These are phyloP conservation scores for Rhodotorula diobovata DNA, from an alignment of 768 basidiomycete genomes.

Conservation along the genomic window DNA sequence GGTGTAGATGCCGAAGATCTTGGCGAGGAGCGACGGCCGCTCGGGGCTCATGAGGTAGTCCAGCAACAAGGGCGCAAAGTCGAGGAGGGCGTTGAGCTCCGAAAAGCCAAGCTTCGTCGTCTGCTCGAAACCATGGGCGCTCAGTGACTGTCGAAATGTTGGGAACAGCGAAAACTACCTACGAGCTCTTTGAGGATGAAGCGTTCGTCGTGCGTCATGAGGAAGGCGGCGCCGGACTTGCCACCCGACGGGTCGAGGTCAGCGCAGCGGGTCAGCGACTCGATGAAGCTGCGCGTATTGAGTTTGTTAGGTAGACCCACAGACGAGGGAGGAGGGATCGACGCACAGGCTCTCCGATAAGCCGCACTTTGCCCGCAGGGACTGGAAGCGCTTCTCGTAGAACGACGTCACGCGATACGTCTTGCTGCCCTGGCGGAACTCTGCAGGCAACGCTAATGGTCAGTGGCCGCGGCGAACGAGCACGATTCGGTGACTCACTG, in stretches of 20 bases:
- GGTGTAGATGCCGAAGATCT: slow-evolving; percentile 94
- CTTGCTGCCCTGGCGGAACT: slow-evolving; percentile 23
- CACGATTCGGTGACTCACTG: slow-evolving; percentile 9
- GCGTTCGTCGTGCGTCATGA: slow-evolving; percentile 91
- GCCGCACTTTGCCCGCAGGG: slow-evolving; percentile 79
- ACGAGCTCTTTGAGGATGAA: slow-evolving; percentile 97
- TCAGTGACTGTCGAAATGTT: slow-evolving; percentile 75
- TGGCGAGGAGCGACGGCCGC: slow-evolving; percentile 91
- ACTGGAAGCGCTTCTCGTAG: slow-evolving; percentile 82
- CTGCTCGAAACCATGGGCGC: slow-evolving; percentile 53
- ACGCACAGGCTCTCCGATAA: slow-evolving; percentile 22
- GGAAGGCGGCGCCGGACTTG: slow-evolving; percentile 90
- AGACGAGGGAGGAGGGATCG: neutral
- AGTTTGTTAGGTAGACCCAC: neutral
- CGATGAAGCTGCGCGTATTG: slow-evolving; percentile 72
- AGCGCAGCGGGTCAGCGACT: slow-evolving; percentile 82
- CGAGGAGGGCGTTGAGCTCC: slow-evolving; percentile 26
- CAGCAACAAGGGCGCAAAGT: slow-evolving; percentile 15
- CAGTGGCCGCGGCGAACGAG: too few species aligned
- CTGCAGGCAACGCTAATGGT: neutral
- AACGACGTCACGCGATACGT: slow-evolving; percentile 22
- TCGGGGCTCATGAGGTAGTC: slow-evolving; percentile 46
- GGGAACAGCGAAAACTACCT: slow-evolving; percentile 80
- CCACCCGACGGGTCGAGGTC: slow-evolving; percentile 93
- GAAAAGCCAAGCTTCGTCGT: slow-evolving; percentile 62